phyloP scores from a whole-genome alignment of 805 yeast genomes.

The Candida qinlingensis region DNA sequence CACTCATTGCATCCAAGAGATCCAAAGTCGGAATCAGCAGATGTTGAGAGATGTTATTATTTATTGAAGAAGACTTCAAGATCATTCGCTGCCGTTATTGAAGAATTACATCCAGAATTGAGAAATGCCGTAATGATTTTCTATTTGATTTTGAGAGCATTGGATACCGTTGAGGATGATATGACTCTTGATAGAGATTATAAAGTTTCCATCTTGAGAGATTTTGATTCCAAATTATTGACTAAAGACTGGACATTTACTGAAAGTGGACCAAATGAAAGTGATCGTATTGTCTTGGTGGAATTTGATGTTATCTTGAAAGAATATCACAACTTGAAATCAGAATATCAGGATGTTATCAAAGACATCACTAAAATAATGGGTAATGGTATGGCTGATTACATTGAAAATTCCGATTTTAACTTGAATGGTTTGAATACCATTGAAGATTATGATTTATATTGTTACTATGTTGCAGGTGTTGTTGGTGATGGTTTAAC shows the following conservation, averaged over 20 bases:
- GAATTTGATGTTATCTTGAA: slow-evolving; percentile 65
- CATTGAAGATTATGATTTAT: slow-evolving; percentile 75
- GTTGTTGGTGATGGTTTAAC: slow-evolving; percentile 96
- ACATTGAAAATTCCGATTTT: slow-evolving; percentile 70
- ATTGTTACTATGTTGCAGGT: slow-evolving; percentile 97
- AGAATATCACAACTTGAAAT: slow-evolving; percentile 69
- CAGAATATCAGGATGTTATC: slow-evolving; percentile 73
- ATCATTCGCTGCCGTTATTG: slow-evolving; percentile 90
- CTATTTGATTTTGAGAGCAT: slow-evolving; percentile 80
- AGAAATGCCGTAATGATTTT: slow-evolving; percentile 78
- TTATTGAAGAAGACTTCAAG: slow-evolving; percentile 71
- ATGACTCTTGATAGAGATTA: slow-evolving; percentile 71
- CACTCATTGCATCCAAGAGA: slow-evolving; percentile 33
- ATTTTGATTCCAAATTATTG: slow-evolving; percentile 59
- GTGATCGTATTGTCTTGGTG: slow-evolving; percentile 75
- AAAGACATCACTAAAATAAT: slow-evolving; percentile 72
- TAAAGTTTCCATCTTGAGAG: slow-evolving; percentile 70
- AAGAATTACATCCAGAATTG: slow-evolving; percentile 85
- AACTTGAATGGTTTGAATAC: slow-evolving; percentile 77
- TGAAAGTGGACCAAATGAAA: slow-evolving; percentile 70
- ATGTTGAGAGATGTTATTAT: slow-evolving; percentile 59
- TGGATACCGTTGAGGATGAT: slow-evolving; percentile 96
- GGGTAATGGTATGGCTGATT: slow-evolving; percentile 99
- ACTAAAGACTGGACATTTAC: slow-evolving; percentile 75
- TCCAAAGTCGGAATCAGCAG: slow-evolving; percentile 32